phyloP scores from a whole-genome alignment of 1,139 yeast genomes.

The Geotrichum histeridarum region DNA sequence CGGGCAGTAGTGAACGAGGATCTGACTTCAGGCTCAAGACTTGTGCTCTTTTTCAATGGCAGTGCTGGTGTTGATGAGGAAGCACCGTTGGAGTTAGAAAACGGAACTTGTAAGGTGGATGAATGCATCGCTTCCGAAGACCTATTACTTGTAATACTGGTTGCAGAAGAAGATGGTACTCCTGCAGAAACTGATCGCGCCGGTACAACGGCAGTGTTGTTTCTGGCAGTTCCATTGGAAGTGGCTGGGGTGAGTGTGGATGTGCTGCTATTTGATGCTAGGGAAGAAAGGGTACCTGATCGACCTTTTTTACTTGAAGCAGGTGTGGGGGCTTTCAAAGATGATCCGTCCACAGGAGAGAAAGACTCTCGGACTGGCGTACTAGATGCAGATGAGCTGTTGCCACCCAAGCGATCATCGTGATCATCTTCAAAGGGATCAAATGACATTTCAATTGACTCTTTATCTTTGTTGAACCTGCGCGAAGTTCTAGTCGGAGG shows the following conservation, averaged over 20 bases:
- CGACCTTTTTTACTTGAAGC: no score
- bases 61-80: not conserved
- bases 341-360: no score
- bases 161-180: no score
- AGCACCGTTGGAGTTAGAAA: not conserved
- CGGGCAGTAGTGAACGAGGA: not conserved
- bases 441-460: slow-evolving; percentile 15
- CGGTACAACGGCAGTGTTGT: no score
- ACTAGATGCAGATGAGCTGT: not conserved
- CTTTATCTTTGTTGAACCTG: not conserved
- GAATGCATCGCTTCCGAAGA: not conserved
- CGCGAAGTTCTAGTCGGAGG: not conserved
- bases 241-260: no score
- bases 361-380: no score
- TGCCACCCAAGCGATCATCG: slow-evolving; percentile 10
- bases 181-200: no score
- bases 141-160: no score
- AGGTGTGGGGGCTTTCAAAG: no score
- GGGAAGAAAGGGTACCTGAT: no score
- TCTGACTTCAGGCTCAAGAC: not conserved
- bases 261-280: no score
- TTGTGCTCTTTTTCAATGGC: not conserved
- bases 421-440: slow-evolving; percentile 20
- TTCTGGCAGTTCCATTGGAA: no score
- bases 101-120: not conserved